These are phyloP conservation scores for Naganishia liquefaciens DNA, from an alignment of 1,284 basidiomycete species.

Conservation along the genomic window DNA sequence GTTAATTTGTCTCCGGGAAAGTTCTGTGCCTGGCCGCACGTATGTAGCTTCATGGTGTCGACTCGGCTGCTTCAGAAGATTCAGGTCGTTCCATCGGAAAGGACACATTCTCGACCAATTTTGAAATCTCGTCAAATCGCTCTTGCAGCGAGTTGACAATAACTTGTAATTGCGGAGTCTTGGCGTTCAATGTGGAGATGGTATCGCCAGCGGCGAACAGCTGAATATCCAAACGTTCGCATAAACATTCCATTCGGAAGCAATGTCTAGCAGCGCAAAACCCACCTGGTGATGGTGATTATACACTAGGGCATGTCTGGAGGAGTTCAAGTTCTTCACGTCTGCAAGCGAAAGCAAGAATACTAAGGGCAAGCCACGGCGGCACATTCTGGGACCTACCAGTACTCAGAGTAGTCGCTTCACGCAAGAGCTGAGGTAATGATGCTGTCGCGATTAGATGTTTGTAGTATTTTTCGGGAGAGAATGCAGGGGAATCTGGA, in stretches of 20 bases:
- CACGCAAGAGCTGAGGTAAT: conserved; percentile 45
- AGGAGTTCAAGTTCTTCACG: conserved; percentile 47
- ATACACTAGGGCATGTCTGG: conserved; percentile 51
- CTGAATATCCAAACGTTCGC: conserved; percentile 31
- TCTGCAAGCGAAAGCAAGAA: conserved; percentile 37
- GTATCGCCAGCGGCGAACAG: conserved; percentile 53
- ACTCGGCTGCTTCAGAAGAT: neutral
- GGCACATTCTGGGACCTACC: conserved; percentile 40
- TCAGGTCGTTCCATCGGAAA: conserved; percentile 31
- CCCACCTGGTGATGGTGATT: conserved; percentile 54
- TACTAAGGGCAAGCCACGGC: too few relatives aligned
- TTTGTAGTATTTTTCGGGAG: conserved; percentile 48
- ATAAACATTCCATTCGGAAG: too few relatives aligned
- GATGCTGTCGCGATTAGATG: conserved; percentile 43
- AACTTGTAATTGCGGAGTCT: conserved; percentile 51
- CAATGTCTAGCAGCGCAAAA: neutral
- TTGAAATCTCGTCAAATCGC: conserved; percentile 50
- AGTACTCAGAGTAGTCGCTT: conserved; percentile 40
- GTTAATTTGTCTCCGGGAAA: too few relatives aligned
- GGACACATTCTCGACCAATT: conserved; percentile 47
- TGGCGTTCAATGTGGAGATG: conserved; percentile 49
- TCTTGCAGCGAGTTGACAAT: conserved; percentile 52
- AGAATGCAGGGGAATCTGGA: conserved; percentile 43
- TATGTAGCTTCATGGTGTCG: neutral
- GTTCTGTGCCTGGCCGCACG: neutral